phyloP scores from a whole-genome alignment of 345 rosid genomes.

The Bruguiera sexangula region DNA sequence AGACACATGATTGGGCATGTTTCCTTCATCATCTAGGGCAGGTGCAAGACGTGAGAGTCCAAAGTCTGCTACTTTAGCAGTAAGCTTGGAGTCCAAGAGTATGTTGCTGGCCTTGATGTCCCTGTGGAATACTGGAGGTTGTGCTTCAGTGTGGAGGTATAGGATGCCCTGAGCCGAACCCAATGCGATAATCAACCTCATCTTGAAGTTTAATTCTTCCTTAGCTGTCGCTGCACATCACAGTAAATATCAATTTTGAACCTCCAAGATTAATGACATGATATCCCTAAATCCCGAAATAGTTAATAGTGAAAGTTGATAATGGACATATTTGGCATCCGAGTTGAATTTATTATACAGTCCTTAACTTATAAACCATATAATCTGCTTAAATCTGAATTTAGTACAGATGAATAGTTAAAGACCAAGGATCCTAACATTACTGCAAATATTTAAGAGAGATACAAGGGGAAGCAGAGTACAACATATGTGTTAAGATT shows the following conservation, averaged over 20 bases:
- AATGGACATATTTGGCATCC: no score
- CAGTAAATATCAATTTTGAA: neutral
- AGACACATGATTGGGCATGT: constrained; percentile 35
- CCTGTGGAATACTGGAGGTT: constrained; percentile 52
- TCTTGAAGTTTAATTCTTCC: constrained; percentile 30
- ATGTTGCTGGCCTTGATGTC: constrained; percentile 56
- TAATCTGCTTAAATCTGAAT: no score
- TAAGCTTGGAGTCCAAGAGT: constrained; percentile 39
- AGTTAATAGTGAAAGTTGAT: no score
- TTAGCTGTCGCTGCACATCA: neutral
- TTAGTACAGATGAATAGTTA: no score
- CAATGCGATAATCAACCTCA: constrained; percentile 39
- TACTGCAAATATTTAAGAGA: neutral
- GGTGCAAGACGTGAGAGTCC: constrained; percentile 55
- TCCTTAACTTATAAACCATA: no score
- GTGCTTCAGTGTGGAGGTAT: constrained; percentile 53
- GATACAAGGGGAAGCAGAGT: no score
- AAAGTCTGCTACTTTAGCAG: constrained; percentile 54
- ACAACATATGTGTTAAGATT: neutral
- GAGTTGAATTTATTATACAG: no score
- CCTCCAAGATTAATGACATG: neutral
- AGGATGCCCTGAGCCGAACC: constrained; percentile 50
- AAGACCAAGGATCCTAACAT: no score
- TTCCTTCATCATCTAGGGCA: constrained; percentile 28
- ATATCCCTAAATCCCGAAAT: neutral